A percentile compares a stretch with the other conserved stretches of the same genome.
These are phyloP conservation scores for Linderina pennispora DNA, from an alignment of 192 early-diverging fungal genomes.

Conservation along the genomic window DNA sequence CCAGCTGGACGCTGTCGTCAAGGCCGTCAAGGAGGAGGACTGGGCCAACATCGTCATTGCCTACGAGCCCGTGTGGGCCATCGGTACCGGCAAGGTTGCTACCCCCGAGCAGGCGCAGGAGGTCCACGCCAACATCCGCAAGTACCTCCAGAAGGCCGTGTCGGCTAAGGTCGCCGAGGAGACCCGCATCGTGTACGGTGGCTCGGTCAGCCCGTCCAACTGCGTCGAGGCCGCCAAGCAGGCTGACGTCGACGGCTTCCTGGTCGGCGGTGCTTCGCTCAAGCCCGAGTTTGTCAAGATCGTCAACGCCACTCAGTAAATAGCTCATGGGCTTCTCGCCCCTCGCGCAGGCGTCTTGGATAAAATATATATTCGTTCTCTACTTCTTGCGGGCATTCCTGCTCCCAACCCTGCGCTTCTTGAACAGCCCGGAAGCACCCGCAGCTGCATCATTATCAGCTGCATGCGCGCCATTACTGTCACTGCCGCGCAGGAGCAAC, in stretches of 20 bases:
- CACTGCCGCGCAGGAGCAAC: no score
- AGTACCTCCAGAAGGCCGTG: slow-evolving; percentile 81
- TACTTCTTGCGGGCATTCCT: slow-evolving; percentile 22
- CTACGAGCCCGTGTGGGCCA: slow-evolving; percentile 99
- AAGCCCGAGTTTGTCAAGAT: slow-evolving; percentile 85
- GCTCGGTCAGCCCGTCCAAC: slow-evolving; percentile 89
- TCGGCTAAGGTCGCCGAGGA: slow-evolving; percentile 75
- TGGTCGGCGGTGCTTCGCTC: slow-evolving; percentile 97
- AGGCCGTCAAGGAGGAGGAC: slow-evolving; percentile 59
- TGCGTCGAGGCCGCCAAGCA: slow-evolving; percentile 71
- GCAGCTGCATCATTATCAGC: not conserved
- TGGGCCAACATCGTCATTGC: slow-evolving; percentile 96
- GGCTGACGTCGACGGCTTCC: slow-evolving; percentile 97
- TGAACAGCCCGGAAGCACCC: slow-evolving; percentile 13
- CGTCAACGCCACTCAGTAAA: slow-evolving; percentile 39
- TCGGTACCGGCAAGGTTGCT: slow-evolving; percentile 98
- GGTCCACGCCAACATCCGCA: slow-evolving; percentile 81
- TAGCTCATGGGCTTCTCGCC: not conserved
- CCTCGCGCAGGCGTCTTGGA: no score
- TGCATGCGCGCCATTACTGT: no score
- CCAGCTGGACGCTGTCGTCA: slow-evolving; percentile 83
- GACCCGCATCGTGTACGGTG: slow-evolving; percentile 96
- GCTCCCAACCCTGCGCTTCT: slow-evolving; percentile 28
- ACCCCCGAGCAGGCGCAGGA: slow-evolving; percentile 95
- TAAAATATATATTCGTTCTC: no score